These are phyloP conservation scores for Cinnamomum micranthum DNA, from an alignment of 164 flowering plant genomes.

Conservation along the genomic window DNA sequence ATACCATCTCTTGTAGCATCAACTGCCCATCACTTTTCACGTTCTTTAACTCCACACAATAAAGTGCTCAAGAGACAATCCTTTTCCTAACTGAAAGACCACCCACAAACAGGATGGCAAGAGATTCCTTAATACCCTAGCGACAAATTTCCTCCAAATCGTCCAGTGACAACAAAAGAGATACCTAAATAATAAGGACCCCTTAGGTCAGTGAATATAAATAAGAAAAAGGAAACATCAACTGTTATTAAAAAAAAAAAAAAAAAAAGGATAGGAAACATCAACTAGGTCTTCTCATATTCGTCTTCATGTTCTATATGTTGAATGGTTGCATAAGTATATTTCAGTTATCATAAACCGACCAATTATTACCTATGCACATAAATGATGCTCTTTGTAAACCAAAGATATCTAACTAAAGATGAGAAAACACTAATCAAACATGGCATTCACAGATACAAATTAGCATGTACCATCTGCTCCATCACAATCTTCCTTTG, in stretches of 20 bases:
- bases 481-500: conserved; percentile 14
- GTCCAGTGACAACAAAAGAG: neutral
- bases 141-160: too few relatives aligned
- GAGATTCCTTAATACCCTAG: too few relatives aligned
- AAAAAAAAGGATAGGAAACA: neutral
- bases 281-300: neutral
- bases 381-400: neutral
- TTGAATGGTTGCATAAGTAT: neutral
- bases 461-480: conserved; percentile 15
- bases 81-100: too few relatives aligned
- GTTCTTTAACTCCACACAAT: too few relatives aligned
- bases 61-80: too few relatives aligned
- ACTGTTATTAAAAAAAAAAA: too few relatives aligned
- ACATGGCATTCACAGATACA: neutral
- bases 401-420: neutral
- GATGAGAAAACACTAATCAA: neutral
- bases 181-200: neutral
- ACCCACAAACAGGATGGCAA: too few relatives aligned
- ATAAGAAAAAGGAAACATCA: neutral
- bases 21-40: too few relatives aligned
- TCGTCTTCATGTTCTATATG: neutral
- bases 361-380: neutral
- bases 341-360: neutral
- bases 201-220: neutral
- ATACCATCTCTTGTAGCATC: too few relatives aligned